Base-by-base conservation (phyloP, 1,284 basidiomycete species). In the Exsudoporus floridanus region DNA sequence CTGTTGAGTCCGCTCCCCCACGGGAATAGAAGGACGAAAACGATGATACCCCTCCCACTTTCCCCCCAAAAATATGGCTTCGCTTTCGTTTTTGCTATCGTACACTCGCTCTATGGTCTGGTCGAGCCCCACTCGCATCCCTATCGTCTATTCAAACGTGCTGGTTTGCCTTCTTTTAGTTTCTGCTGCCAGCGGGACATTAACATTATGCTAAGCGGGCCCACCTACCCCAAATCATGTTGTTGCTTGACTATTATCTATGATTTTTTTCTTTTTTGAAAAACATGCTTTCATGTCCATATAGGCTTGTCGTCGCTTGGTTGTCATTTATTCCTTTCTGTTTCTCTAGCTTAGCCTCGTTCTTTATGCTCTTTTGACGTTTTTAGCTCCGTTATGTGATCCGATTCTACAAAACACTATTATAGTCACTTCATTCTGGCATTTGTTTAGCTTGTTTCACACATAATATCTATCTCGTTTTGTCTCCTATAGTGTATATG, bases 391-490 rank as follows among this genome's bases (percentile, higher is more conserved):
- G 30, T 44, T 47, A 52, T 64, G 59, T 47, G 52, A 51, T 50
- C 48, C 40, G 25, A 48, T 58, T 55, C 45, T 59, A 65, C 45
- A 46, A 64, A 47, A 50, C 58, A 33, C 36, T 52, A 36, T 59
- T 54, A 57, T 65, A 62, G 49, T 58, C 52, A 55, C 63, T 50
- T 28, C 49, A 39, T 58, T 56, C 50, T 50, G 37, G 54, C 64
- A 61, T 66, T 61, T 53, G 61, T 69, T 65, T 45, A 31, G 39
- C 35, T 45, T 40, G 42, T 42, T 61, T 47, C 55, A 46, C 68
- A 70, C 66, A 66, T 70, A 67, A 70, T 70, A 69, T 61, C 59
- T 67, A 68, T 56, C 40, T 48, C 52, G 43, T 39, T 43, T 50
- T 58, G 39, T 56, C 55, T 19, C 37, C 34, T 21, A 49, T 66